phyloP scores from a whole-genome alignment of 2,329 filamentous ascomycete species.

The Aplosporella prunicola region DNA sequence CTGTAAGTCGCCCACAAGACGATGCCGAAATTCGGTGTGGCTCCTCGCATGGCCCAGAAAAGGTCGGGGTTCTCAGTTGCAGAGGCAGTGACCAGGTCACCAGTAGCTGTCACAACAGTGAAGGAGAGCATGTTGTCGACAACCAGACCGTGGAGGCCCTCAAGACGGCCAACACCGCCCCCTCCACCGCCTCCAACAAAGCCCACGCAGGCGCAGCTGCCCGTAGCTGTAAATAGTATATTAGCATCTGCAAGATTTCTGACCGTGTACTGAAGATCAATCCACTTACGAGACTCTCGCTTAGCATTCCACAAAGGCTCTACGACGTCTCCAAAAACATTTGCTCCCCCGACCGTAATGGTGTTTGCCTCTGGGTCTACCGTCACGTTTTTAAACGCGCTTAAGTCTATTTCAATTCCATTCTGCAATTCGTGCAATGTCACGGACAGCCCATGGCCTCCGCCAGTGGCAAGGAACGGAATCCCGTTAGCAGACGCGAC shows the following conservation, averaged over 20 bases:
- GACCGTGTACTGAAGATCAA: too few species aligned
- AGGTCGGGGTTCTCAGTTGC: constrained; percentile 37
- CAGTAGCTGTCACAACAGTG: constrained; percentile 34
- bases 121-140: constrained; percentile 40
- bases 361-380: constrained; percentile 17
- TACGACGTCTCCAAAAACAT: constrained; percentile 19
- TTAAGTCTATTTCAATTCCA: constrained; percentile 26
- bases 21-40: constrained; percentile 38
- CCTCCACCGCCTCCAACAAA: constrained; percentile 49
- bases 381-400: constrained; percentile 18
- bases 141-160: constrained; percentile 44
- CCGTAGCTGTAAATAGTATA: too few species aligned
- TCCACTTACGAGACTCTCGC: constrained; percentile 23
- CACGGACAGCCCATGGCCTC: constrained; percentile 24
- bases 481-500: constrained; percentile 19
- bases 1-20: constrained; percentile 11
- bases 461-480: constrained; percentile 27
- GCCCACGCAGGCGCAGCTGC: constrained; percentile 27
- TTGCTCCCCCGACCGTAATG: constrained; percentile 20
- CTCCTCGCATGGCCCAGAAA: constrained; percentile 41
- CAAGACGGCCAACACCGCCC: constrained; percentile 51
- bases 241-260: constrained; percentile 21
- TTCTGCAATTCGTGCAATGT: constrained; percentile 18
- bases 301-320: constrained; percentile 18
- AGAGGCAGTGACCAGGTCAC: constrained; percentile 30